Conservation (phyloP, 2,329 filamentous ascomycete species). For the Cercospora nicotianae region DNA sequence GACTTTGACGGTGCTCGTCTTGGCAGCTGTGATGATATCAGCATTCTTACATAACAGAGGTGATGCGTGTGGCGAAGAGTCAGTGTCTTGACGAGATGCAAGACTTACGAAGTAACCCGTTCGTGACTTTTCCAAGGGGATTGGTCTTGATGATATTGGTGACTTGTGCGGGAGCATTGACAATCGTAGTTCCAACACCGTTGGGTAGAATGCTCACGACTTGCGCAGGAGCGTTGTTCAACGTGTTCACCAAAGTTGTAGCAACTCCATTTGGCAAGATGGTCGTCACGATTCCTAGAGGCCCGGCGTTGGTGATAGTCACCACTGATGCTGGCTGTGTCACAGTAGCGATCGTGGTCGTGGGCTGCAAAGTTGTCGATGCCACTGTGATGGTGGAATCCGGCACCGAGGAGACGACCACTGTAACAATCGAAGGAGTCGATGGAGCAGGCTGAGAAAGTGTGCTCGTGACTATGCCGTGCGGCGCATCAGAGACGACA, state of each 20-base stretch:
- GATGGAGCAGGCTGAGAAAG: background rate
- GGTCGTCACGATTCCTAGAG: background rate
- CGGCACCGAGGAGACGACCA: background rate
- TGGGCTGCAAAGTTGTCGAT: background rate
- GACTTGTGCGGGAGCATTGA: background rate
- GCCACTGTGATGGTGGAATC: background rate
- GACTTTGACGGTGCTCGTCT: background rate
- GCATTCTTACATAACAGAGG: background rate
- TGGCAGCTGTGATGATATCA: background rate
- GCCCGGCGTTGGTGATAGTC: background rate
- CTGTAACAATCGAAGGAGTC: background rate
- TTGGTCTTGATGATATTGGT: background rate
- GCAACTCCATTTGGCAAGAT: background rate
- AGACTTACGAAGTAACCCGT: constrained; percentile 3
- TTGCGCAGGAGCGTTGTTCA: background rate
- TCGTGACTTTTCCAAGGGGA: constrained; percentile 1
- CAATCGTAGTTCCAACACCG: background rate
- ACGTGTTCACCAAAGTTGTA: background rate
- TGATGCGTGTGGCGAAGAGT: background rate
- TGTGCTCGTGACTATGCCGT: background rate
- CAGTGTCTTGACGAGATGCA: background rate
- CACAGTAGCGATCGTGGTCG: constrained; percentile 9
- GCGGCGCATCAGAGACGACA: background rate
- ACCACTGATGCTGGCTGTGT: constrained; percentile 4
- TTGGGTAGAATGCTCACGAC: background rate